Base-by-base conservation (phyloP, 2,329 filamentous ascomycete species). In the Sporothrix curviconia region DNA sequence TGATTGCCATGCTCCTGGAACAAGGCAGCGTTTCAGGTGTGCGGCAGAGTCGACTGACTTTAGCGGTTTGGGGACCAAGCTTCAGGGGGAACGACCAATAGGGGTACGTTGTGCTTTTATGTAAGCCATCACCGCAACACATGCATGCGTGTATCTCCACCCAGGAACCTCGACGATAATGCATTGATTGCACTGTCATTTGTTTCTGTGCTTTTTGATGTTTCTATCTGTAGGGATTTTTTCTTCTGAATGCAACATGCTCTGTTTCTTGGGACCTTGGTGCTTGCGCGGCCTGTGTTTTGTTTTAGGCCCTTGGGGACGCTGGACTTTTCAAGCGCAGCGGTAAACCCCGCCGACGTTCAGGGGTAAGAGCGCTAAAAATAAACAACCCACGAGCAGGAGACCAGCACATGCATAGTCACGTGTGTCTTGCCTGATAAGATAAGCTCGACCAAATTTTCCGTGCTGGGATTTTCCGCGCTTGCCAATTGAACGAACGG, bases 21-120 rank as follows among this genome's bases (percentile, higher is more conserved):
- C 58, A 53, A 50, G 40, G 50, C 51, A 25, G 61, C 63, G 76
- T 78, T 79, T 79, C 76, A 78, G 70, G 66, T 57, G 63, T 78
- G 76, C 67, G 65, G 63, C 72, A 75, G 69, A 73, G 65, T 71
- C 66, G 68, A 68, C 66, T 66, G 67, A 69, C 69, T 63, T 50
- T 55, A 24, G 50, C 37, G 22, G 24, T 43, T 42, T 43, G 32
- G 37, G 28, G 11, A 32, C 28, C 6, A 32, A 11, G 6, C 5
- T 32, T 11, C 28, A 32, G 51, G 39, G 25, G 6, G 15, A 24
- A 19, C n/a, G 5, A 9, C 40, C 25, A 42, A 42, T 28, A 37
- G 39, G 39, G 50, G 39, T n/a, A 44, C 28, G 40, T 8, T 12
- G 2, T 28, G 15, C 28, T 11, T 32, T 32, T 32, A 6, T 32